Base-by-base conservation (phyloP, 257 asterid species). In the Eucommia ulmoides region DNA sequence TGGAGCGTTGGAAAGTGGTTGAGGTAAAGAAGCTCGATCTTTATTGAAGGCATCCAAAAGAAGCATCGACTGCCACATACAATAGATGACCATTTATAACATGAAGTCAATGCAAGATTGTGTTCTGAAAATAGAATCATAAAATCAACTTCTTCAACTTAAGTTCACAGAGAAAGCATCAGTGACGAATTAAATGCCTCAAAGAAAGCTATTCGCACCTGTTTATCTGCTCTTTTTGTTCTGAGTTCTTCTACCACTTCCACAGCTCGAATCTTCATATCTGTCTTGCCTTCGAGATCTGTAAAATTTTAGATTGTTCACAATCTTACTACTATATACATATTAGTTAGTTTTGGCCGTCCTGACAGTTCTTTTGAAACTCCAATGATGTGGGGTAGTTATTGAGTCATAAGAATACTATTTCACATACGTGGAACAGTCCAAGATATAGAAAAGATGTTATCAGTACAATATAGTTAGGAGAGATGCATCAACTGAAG, bases 11-110 rank as follows among this genome's bases (percentile, higher is more conserved):
- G 91, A 55, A 33, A 66, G 73, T 29, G 96, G 98, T 71, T 85
- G 96, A 18, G 98, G 96, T 58, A 91, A 80, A 19, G 89, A 71
- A 50, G 93, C 96, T 50, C 98, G 91, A 51, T 91, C 98, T 65
- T 75, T 91, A 87, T 91, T 91, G 81, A 91, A 91, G 51, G 98
- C 98, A 69, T 91, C 98, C 83, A 91, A 74, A 59, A 91, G 96
- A 61, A 86, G 93, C 81, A 72, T 75, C 4, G 98, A 65, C 98
- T 91, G 82, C 54, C 58, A 68, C 56, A 24, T 45, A 73, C 50
- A 74, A 22, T 51, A 68, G 33, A 46, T 24, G 54, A 53, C 20
- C 19, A 42, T 42, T 16, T 42, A 42, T 2, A 42, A 42, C 3
- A 15, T 2, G 19, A 19, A 42, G n/a, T 8, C 7, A 21, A 42